phyloP scores from a whole-genome alignment of 2,329 filamentous ascomycete species.

The Cadophora gregata region DNA sequence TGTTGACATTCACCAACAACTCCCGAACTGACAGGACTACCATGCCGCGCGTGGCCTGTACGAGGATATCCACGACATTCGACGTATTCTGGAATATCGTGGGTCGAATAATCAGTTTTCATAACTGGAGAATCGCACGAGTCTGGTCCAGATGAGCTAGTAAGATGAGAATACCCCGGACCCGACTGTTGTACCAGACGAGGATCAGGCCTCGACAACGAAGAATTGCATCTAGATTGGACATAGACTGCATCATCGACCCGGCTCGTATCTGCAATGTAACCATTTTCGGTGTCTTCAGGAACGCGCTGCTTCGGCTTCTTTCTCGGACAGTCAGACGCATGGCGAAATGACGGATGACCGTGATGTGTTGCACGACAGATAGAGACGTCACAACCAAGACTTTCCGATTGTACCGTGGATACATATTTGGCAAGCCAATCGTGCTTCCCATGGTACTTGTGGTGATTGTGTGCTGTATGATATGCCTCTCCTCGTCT shows the following conservation, averaged over 20 bases:
- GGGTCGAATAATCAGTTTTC: constrained; percentile 1
- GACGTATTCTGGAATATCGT: constrained; percentile 27
- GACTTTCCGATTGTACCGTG: constrained; percentile 23
- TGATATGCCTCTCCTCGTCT: constrained; percentile 12
- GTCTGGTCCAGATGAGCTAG: constrained; percentile 13
- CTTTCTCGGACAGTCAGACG: constrained; percentile 32
- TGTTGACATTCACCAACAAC: constrained; percentile 41
- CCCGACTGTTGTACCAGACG: constrained; percentile 1
- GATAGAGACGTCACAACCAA: constrained; percentile 29
- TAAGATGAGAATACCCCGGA: constrained; percentile 2
- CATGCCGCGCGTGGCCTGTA: constrained; percentile 35
- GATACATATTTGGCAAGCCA: background rate
- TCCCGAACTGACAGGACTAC: constrained; percentile 34
- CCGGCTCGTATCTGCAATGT: constrained; percentile 33
- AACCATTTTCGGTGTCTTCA: constrained; percentile 35
- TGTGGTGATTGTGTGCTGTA: constrained; percentile 5
- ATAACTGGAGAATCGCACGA: constrained; percentile 2
- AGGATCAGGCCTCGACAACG: constrained; percentile 13
- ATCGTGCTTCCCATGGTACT: constrained; percentile 17
- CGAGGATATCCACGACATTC: constrained; percentile 39
- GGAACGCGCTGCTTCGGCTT: constrained; percentile 25
- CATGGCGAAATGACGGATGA: constrained; percentile 35
- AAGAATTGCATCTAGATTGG: constrained; percentile 13
- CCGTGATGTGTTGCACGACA: constrained; percentile 36
- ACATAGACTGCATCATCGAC: constrained; percentile 26